A percentile compares a stretch with the other conserved stretches of the same genome.
Conservation (phyloP, 805 yeast species). For the Kodamaea restingae region DNA sequence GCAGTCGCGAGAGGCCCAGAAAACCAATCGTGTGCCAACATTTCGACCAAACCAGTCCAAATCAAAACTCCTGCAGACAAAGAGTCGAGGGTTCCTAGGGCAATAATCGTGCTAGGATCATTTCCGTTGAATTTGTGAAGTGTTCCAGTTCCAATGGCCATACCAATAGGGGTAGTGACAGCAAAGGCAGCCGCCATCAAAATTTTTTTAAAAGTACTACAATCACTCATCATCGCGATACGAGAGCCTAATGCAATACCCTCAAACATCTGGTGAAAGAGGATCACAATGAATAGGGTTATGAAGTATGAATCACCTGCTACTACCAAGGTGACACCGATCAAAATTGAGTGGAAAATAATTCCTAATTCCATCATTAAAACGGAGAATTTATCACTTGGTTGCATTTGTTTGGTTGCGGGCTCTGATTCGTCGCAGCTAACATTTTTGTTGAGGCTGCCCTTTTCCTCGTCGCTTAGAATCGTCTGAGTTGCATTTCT, state of each 20-base stretch:
- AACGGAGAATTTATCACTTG: slow-evolving; percentile 14
- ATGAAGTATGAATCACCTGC: slow-evolving; percentile 27
- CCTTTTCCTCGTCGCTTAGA: too few relatives aligned
- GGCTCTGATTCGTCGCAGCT: background rate
- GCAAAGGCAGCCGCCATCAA: slow-evolving; percentile 21
- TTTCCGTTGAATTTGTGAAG: slow-evolving; percentile 26
- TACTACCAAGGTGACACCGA: slow-evolving; percentile 29
- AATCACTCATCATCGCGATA: slow-evolving; percentile 15
- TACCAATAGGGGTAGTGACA: slow-evolving; percentile 26
- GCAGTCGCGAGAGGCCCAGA: slow-evolving; percentile 19
- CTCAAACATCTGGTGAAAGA: slow-evolving; percentile 32
- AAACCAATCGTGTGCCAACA: slow-evolving; percentile 30
- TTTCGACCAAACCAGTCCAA: slow-evolving; percentile 30
- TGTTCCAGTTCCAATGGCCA: slow-evolving; percentile 31
- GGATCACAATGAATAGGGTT: slow-evolving; percentile 26
- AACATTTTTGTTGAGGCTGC: too few relatives aligned
- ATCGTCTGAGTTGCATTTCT: background rate
- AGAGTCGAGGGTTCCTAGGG: slow-evolving; percentile 31
- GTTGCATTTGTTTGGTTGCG: background rate
- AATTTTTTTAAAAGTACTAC: slow-evolving; percentile 11
- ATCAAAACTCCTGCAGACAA: slow-evolving; percentile 32
- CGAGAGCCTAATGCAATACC: slow-evolving; percentile 29
- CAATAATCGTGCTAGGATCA: slow-evolving; percentile 26
- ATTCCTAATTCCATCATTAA: slow-evolving; percentile 25
- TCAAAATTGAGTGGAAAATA: slow-evolving; percentile 27